Evolutionary conservation across 176 grass and related monocot genomes (phyloP).

Genomic region (Melocanna baccifera): DNA sequence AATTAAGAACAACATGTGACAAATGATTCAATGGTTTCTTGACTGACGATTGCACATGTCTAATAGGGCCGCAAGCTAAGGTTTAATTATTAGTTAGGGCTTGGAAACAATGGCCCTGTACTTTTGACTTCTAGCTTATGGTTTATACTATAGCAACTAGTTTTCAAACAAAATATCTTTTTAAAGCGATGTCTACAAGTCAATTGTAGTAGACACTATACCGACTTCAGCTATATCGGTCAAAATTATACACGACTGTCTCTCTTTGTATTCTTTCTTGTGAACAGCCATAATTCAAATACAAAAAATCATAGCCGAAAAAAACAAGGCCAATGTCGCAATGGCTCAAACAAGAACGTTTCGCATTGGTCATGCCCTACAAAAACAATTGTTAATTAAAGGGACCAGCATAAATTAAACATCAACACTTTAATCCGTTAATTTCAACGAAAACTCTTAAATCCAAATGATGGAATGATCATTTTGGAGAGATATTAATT

Average conservation of each 20-base stretch:
- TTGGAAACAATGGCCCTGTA: background rate
- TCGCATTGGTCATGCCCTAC: background rate
- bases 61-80: background rate
- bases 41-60: background rate
- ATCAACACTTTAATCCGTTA: background rate
- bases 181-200: rapidly evolving
- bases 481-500: background rate
- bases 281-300: no score
- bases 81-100: background rate
- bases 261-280: no score
- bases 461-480: background rate
- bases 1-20: background rate
- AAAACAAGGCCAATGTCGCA: no score
- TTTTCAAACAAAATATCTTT: no score
- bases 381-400: background rate
- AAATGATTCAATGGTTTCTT: background rate
- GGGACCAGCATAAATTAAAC: background rate
- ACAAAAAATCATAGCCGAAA: no score
- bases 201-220: no score
- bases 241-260: no score
- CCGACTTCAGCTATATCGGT: no score
- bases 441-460: background rate
- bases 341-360: background rate
- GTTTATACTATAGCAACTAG: no score
- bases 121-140: no score